phyloP scores from a whole-genome alignment of 1,284 basidiomycete species.

The Ustilago bromivora region DNA sequence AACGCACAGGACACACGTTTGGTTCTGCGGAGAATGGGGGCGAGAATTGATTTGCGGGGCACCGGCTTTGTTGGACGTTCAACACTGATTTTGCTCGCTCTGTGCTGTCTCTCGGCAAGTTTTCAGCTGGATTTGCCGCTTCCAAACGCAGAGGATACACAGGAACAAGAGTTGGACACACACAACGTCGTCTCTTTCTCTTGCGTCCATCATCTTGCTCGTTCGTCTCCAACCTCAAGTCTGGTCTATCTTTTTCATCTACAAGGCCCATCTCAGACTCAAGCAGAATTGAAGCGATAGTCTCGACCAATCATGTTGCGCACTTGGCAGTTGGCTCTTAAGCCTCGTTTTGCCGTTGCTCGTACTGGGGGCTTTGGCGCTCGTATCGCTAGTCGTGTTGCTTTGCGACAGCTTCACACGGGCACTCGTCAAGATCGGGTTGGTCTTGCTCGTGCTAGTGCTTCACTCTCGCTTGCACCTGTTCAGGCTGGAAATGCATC shows the following conservation, averaged over 20 bases:
- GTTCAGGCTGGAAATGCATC: background rate
- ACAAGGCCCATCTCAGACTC: background rate
- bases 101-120: background rate
- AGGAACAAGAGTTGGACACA: too few relatives aligned
- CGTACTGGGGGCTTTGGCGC: background rate
- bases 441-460: too few relatives aligned
- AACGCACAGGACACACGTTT: slow-evolving; percentile 12
- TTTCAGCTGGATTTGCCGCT: slow-evolving; percentile 8
- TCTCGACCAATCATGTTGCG: slow-evolving; percentile 15
- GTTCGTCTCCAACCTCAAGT: background rate
- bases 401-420: slow-evolving; percentile 18
- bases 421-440: background rate
- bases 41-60: background rate
- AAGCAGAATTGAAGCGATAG: too few relatives aligned
- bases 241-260: background rate
- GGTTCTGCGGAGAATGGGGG: background rate
- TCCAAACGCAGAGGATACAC: too few relatives aligned
- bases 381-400: slow-evolving; percentile 8
- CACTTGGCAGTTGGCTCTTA: slow-evolving; percentile 11
- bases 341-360: slow-evolving; percentile 21
- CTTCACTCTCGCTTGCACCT: too few relatives aligned
- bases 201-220: background rate
- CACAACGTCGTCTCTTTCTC: background rate
- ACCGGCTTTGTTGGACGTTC: background rate
- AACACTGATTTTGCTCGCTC: background rate